phyloP scores from a whole-genome alignment of 805 yeast genomes.

The Sugiyamaella floridensis region DNA sequence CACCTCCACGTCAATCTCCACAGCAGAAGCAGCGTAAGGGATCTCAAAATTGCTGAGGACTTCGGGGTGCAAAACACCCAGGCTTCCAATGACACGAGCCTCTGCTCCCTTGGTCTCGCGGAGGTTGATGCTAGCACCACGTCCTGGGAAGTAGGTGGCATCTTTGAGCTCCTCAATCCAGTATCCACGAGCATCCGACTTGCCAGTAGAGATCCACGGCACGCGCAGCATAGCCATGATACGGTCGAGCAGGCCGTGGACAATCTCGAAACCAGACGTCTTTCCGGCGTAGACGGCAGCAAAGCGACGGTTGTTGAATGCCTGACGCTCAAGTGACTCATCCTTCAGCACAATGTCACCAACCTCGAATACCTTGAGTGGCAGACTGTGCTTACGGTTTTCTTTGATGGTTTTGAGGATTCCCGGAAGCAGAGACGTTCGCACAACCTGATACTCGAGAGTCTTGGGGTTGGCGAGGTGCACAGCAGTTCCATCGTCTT shows the following conservation, averaged over 20 bases:
- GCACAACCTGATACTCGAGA: slow-evolving; percentile 91
- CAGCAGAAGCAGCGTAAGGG: slow-evolving; percentile 86
- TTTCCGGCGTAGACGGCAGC: slow-evolving; percentile 92
- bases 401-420: slow-evolving; percentile 90
- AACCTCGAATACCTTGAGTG: slow-evolving; percentile 89
- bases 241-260: slow-evolving; percentile 91
- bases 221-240: slow-evolving; percentile 94
- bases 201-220: slow-evolving; percentile 51
- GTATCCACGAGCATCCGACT: slow-evolving; percentile 55
- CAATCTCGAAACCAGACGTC: slow-evolving; percentile 87
- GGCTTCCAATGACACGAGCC: slow-evolving; percentile 50
- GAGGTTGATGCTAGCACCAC: slow-evolving; percentile 85
- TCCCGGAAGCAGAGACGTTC: slow-evolving; percentile 93
- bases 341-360: slow-evolving; percentile 93
- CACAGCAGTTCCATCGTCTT: slow-evolving; percentile 74
- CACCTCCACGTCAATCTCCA: slow-evolving; percentile 83
- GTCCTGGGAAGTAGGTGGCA: slow-evolving; percentile 76
- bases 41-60: slow-evolving; percentile 81
- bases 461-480: slow-evolving; percentile 95
- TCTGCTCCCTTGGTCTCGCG: slow-evolving; percentile 44
- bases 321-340: slow-evolving; percentile 72
- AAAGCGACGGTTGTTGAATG: slow-evolving; percentile 90
- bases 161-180: slow-evolving; percentile 37
- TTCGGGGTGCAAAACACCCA: slow-evolving; percentile 95
- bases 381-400: slow-evolving; percentile 91